phyloP scores from a whole-genome alignment of 2,329 filamentous ascomycete genomes.

The Microsporum canis region DNA sequence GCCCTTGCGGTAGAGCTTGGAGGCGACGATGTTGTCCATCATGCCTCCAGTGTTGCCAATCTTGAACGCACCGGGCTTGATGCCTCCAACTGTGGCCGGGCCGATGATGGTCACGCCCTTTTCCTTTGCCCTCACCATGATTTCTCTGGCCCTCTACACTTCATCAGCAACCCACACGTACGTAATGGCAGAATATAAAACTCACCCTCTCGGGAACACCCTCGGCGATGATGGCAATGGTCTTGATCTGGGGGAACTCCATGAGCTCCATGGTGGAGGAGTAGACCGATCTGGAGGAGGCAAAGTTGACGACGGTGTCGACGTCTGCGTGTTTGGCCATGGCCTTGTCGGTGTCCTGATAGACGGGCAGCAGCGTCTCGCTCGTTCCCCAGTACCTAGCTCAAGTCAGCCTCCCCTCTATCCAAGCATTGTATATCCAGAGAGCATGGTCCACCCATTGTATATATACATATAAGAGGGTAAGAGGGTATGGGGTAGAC shows the following conservation, averaged over 20 bases:
- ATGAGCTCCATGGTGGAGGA: constrained; percentile 97
- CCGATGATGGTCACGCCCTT: constrained; percentile 99
- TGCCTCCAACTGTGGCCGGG: constrained; percentile 94
- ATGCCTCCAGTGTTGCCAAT: constrained; percentile 99
- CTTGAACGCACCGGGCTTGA: constrained; percentile 99
- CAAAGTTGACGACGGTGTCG: constrained; percentile 98
- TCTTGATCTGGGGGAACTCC: constrained; percentile 93
- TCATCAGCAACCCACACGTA: background rate
- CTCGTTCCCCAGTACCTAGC: constrained; percentile 92
- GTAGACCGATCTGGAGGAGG: constrained; percentile 97
- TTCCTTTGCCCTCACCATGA: constrained; percentile 90
- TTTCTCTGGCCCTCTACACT: constrained; percentile 81
- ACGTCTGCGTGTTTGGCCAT: constrained; percentile 94
- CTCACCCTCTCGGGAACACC: constrained; percentile 92
- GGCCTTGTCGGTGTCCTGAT: constrained; percentile 87
- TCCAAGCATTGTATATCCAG: too few species aligned
- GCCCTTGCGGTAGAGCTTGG: constrained; percentile 98
- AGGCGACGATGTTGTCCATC: constrained; percentile 99
- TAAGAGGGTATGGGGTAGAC: constrained; percentile 13
- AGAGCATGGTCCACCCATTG: too few species aligned
- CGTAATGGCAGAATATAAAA: background rate
- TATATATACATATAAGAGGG: too few species aligned
- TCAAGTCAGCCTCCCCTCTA: background rate
- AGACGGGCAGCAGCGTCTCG: constrained; percentile 95
- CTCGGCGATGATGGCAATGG: constrained; percentile 98